Evolutionary conservation across 1,139 yeast species (phyloP), one percentile per base, ranked within the genome.

Genomic region (Suhomyces kunorum): DNA sequence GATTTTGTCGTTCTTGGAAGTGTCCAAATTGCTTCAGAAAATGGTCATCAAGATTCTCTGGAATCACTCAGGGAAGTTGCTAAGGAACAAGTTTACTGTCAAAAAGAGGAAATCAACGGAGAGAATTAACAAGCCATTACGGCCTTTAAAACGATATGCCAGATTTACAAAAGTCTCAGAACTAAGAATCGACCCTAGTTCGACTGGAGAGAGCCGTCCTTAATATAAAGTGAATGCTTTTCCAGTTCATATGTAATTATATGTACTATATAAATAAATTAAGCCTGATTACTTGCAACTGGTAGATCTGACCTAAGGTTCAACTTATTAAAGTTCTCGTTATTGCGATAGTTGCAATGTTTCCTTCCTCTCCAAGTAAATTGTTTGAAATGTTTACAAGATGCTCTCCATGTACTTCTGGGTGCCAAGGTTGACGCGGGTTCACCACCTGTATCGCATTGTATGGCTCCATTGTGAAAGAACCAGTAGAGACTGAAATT

Each of bases 1-100:
- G 52, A 66, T 82, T 2, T 63, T 81, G 59, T 79, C 84, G 3
- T 52, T 74, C 29, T 57, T 74, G 36, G 89, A 83, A 43, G 56
- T 83, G 26, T 67, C 82, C 1, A 62, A 75, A 51, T 56, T 71
- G 32, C 49, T 83, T 32, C 79, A 81, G 53, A 77, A 73, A 46
- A 61, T 72, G 29, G 56, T 81, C 5, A 64, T 80, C 16, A 78
- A 68, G 51, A 71, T 82, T 0, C 55, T 83, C 30, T 49, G 82
- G 36, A 70, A 71, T 34, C 89, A 83, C 50, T 64, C 76, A 6
- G 88, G 87, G 9, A 71, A 76, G 20, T 69, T 83, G 32, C 38
- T 83, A 15, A 71, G 71, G 25, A 81, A 82, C 47, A 83, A 83
- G 52, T 41, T 83, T 27, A 66, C 63, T 20, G 51, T 54, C 9